Percentiles rank a stretch among this genome's conserved stretches.
phyloP scores from a whole-genome alignment of 805 yeast genomes.

The Torulaspora gathmanii region DNA sequence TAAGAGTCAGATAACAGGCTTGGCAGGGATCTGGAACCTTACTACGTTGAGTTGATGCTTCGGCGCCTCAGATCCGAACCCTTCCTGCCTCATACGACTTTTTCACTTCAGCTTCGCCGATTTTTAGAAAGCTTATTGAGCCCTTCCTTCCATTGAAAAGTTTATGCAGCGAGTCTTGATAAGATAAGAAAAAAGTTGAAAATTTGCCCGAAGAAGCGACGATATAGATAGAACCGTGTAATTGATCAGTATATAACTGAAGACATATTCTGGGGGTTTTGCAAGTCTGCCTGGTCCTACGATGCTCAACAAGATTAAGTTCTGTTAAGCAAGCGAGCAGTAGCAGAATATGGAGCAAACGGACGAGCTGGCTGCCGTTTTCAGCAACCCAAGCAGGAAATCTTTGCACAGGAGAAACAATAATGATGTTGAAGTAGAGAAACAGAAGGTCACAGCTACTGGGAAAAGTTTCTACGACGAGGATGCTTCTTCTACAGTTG shows the following conservation, averaged over 20 bases:
- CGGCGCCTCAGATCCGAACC: background rate
- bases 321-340: too few relatives aligned
- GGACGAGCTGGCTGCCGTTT: slow-evolving; percentile 20
- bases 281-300: background rate
- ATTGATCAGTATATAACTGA: background rate
- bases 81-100: background rate
- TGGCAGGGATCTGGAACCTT: too few relatives aligned
- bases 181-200: background rate
- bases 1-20: too few relatives aligned
- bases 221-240: background rate
- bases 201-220: background rate
- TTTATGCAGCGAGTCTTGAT: background rate
- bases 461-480: slow-evolving; percentile 3
- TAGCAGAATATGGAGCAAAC: background rate
- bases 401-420: background rate
- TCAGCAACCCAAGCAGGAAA: slow-evolving; percentile 13
- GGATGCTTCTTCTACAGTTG: slow-evolving; percentile 5
- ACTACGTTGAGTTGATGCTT: too few relatives aligned
- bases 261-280: background rate
- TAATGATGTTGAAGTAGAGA: slow-evolving; percentile 5
- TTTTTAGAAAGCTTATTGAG: background rate
- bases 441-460: slow-evolving; percentile 5
- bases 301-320: background rate
- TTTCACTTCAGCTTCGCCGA: background rate
- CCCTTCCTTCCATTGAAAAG: background rate